These are phyloP conservation scores for Yamadazyma jaroonii DNA, from an alignment of 1,139 yeast species.

Conservation along the genomic window DNA sequence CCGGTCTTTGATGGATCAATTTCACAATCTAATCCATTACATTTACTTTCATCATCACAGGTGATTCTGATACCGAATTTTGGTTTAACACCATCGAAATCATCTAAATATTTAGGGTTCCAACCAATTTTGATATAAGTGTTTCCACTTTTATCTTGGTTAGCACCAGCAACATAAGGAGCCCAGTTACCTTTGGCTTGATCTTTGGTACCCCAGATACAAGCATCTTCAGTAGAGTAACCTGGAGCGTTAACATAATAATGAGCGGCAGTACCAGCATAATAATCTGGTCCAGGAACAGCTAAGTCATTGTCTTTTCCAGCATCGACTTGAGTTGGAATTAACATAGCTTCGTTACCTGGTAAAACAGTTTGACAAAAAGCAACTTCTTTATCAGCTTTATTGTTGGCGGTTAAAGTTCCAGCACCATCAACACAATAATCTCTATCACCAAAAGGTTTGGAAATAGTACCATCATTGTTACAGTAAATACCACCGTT, in stretches of 20 bases:
- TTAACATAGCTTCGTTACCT: slow-evolving; percentile 91
- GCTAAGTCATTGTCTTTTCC: slow-evolving; percentile 56
- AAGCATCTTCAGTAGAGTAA: slow-evolving; percentile 68
- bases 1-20: slow-evolving; percentile 68
- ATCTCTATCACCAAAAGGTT: slow-evolving; percentile 55
- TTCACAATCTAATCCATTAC: slow-evolving; percentile 75
- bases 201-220: slow-evolving; percentile 75
- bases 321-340: slow-evolving; percentile 66
- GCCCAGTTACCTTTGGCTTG: slow-evolving; percentile 86
- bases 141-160: slow-evolving; percentile 63
- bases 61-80: slow-evolving; percentile 68
- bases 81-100: slow-evolving; percentile 55
- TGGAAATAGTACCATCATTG: slow-evolving; percentile 61
- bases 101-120: slow-evolving; percentile 81
- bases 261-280: slow-evolving; percentile 81
- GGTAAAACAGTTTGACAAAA: slow-evolving; percentile 93
- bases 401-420: slow-evolving; percentile 60
- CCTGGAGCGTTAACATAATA: slow-evolving; percentile 88
- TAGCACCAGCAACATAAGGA: slow-evolving; percentile 90
- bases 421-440: slow-evolving; percentile 80
- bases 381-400: slow-evolving; percentile 58
- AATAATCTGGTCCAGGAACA: slow-evolving; percentile 77
- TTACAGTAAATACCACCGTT: slow-evolving; percentile 82
- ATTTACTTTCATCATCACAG: slow-evolving; percentile 65
- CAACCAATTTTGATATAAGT: slow-evolving; percentile 85